These are phyloP conservation scores for Trebouxia sp. DNA, from an alignment of 139 green algal species.

Conservation along the genomic window DNA sequence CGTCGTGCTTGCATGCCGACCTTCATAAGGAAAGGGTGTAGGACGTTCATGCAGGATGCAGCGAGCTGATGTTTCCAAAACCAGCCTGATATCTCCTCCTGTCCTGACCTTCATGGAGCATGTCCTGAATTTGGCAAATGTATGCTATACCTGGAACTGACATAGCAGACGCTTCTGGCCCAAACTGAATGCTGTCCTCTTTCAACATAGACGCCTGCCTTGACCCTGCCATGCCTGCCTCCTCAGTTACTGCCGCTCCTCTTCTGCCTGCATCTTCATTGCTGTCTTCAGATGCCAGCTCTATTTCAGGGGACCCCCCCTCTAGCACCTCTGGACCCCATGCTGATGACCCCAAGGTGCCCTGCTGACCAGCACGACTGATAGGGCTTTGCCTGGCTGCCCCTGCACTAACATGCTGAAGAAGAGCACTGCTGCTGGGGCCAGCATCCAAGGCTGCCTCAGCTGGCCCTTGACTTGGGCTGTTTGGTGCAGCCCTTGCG, in stretches of 20 bases:
- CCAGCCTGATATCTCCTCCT: too few relatives aligned
- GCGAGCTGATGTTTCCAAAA: too few relatives aligned
- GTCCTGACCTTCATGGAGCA: too few relatives aligned
- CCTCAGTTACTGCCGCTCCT: background rate
- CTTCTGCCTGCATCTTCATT: background rate
- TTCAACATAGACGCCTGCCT: background rate
- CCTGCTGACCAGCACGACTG: background rate
- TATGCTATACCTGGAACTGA: background rate
- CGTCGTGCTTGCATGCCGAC: too few relatives aligned
- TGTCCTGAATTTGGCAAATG: too few relatives aligned
- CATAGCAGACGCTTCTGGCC: constrained; percentile 8
- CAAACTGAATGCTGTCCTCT: constrained; percentile 12
- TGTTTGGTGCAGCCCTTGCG: background rate
- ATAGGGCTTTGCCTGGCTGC: background rate
- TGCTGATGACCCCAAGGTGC: too few relatives aligned
- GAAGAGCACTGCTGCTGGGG: background rate
- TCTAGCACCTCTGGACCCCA: background rate
- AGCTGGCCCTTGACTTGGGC: background rate
- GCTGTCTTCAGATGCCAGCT: background rate
- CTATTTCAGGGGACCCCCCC: background rate
- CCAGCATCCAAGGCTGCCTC: background rate
- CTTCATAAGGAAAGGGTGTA: too few relatives aligned
- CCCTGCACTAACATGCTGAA: background rate
- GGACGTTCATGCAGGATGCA: too few relatives aligned
- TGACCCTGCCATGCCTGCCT: background rate